Evolutionary conservation across 2,329 filamentous ascomycete genomes (phyloP).

Genomic region (Aspergillus pseudoterreus): DNA sequence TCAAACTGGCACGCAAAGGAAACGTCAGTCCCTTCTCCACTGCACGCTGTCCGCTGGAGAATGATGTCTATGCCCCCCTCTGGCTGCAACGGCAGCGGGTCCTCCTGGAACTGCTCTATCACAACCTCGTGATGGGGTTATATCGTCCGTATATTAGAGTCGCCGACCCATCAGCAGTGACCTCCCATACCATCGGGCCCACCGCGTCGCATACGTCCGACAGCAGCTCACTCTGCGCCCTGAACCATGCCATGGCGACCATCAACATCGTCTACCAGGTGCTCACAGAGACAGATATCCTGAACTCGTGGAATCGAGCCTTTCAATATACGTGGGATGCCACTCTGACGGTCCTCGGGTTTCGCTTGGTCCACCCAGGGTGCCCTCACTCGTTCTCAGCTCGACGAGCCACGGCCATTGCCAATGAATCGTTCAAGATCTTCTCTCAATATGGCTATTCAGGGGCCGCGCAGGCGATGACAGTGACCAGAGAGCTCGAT

Average conservation of each 20-base stretch:
- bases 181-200: neutral
- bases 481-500: neutral
- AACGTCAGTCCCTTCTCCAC: constrained; percentile 36
- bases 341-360: neutral
- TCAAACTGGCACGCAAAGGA: constrained; percentile 38
- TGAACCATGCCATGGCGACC: neutral
- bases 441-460: neutral
- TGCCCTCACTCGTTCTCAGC: neutral
- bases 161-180: neutral
- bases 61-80: constrained; percentile 21
- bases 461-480: neutral
- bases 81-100: constrained; percentile 5
- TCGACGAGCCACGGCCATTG: neutral
- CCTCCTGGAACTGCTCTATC: constrained; percentile 5
- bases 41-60: constrained; percentile 30
- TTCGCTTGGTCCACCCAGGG: neutral
- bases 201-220: neutral
- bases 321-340: constrained; percentile 3
- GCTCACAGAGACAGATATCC: neutral
- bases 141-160: constrained; percentile 1
- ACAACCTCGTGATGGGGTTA: neutral
- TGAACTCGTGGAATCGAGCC: constrained; percentile 1
- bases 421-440: neutral
- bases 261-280: neutral
- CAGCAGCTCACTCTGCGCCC: neutral